phyloP scores from a whole-genome alignment of 176 grass and related monocot genomes.

The Eragrostis nindensis region DNA sequence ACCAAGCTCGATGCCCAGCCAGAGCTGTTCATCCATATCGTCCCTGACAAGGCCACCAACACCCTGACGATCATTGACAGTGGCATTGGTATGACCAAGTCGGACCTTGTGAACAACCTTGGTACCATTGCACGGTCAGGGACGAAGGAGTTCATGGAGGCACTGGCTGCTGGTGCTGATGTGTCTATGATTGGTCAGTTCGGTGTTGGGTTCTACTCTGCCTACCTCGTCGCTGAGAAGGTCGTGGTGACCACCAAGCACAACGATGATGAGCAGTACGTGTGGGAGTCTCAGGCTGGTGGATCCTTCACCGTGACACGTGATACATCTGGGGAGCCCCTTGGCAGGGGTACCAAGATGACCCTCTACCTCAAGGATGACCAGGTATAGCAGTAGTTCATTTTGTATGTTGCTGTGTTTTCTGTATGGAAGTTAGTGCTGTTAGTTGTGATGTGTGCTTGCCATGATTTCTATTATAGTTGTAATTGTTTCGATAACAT shows the following conservation, averaged over 20 bases:
- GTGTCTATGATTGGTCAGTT: slow-evolving; percentile 99
- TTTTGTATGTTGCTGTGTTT: background rate
- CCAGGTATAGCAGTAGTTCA: slow-evolving; percentile 57
- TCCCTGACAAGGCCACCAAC: slow-evolving; percentile 89
- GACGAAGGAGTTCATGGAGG: slow-evolving; percentile 99
- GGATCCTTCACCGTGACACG: slow-evolving; percentile 93
- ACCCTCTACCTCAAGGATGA: slow-evolving; percentile 96
- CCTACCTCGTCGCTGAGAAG: slow-evolving; percentile 90
- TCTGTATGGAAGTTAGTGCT: background rate
- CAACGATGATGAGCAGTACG: slow-evolving; percentile 96
- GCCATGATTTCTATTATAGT: background rate
- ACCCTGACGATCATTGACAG: slow-evolving; percentile 80
- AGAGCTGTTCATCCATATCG: slow-evolving; percentile 89
- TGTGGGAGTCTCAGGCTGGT: slow-evolving; percentile 98
- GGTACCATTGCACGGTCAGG: slow-evolving; percentile 94
- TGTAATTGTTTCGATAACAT: background rate
- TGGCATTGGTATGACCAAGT: slow-evolving; percentile 96
- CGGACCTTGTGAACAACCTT: slow-evolving; percentile 96
- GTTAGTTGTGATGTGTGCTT: background rate
- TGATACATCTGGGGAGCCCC: slow-evolving; percentile 73
- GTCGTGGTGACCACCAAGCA: slow-evolving; percentile 87
- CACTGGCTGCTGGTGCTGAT: slow-evolving; percentile 91
- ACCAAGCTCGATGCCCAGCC: slow-evolving; percentile 98
- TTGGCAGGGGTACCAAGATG: slow-evolving; percentile 94
- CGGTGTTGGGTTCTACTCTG: slow-evolving; percentile 95